A percentile compares a stretch with the other conserved stretches of the same genome.
Evolutionary conservation across 2,329 filamentous ascomycete species (phyloP).

Genomic region (Echinosphaeria canescens): DNA sequence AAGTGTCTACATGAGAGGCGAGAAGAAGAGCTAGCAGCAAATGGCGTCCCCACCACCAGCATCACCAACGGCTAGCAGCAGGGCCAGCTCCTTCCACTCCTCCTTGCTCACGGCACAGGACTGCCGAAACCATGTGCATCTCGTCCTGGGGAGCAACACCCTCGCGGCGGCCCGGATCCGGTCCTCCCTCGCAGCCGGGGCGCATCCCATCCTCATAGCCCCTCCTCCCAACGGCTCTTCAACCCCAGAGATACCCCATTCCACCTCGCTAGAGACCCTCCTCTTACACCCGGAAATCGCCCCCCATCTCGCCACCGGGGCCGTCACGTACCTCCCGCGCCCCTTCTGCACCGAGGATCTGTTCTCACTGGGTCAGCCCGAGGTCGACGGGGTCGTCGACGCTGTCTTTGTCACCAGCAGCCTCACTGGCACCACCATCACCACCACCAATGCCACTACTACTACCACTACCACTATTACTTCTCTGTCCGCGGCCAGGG

Average conservation of each 20-base stretch:
- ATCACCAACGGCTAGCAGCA: slow-evolving; percentile 1
- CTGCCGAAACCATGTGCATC: slow-evolving; percentile 49
- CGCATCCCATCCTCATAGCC: slow-evolving; percentile 58
- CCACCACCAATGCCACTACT: too few species aligned
- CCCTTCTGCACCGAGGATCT: slow-evolving; percentile 52
- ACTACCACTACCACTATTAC: too few species aligned
- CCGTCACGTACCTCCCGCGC: slow-evolving; percentile 43
- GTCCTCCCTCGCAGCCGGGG: slow-evolving; percentile 65
- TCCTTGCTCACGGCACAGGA: slow-evolving; percentile 55
- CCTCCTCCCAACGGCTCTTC: too few species aligned
- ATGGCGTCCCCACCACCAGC: slow-evolving; percentile 6
- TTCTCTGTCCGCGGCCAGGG: too few species aligned
- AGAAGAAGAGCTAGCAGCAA: slow-evolving; percentile 3
- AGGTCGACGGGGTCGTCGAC: slow-evolving; percentile 63
- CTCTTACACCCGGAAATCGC: slow-evolving; percentile 35
- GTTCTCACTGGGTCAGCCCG: slow-evolving; percentile 54
- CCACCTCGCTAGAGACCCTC: slow-evolving; percentile 25
- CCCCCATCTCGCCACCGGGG: slow-evolving; percentile 41
- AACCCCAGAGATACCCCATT: slow-evolving; percentile 10
- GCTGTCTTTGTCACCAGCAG: slow-evolving; percentile 74
- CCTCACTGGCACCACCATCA: too few species aligned
- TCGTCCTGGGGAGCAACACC: slow-evolving; percentile 71
- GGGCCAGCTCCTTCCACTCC: slow-evolving; percentile 9
- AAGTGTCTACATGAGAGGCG: too few species aligned
- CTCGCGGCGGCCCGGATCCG: slow-evolving; percentile 69